Evolutionary conservation across 345 rosid species (phyloP).

Genomic region (Erysimum cheiranthoides): DNA sequence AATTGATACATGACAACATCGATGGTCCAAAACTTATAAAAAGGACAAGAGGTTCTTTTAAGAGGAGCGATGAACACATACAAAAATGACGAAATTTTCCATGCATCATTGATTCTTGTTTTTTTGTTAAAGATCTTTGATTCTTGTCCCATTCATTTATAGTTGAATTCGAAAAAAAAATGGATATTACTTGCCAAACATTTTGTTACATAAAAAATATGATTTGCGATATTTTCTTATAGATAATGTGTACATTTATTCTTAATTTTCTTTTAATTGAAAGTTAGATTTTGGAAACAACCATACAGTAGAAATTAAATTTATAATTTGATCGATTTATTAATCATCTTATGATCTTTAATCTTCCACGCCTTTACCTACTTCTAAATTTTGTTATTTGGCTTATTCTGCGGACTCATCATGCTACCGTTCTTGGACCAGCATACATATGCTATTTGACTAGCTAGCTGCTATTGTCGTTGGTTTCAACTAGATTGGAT

Average conservation of each 20-base stretch:
- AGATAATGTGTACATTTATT: too few relatives aligned
- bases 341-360: not conserved
- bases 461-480: not conserved
- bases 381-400: too few relatives aligned
- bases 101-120: too few relatives aligned
- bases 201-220: not conserved
- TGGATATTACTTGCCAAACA: not conserved
- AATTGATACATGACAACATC: constrained; percentile 18
- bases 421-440: not conserved
- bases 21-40: not conserved
- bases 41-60: constrained; percentile 26
- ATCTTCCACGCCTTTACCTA: not conserved
- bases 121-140: too few relatives aligned
- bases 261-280: too few relatives aligned
- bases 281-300: not conserved
- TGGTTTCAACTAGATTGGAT: too few relatives aligned
- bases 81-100: not conserved
- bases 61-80: constrained; percentile 14
- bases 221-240: too few relatives aligned
- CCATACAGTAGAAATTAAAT: not conserved
- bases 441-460: not conserved
- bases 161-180: not conserved
- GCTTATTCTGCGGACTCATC: not conserved
- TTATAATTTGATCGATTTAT: too few relatives aligned
- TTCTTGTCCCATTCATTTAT: not conserved